These are phyloP conservation scores for Perkinsela sp. DNA, from an alignment of 208 protist genomes.

Conservation along the genomic window DNA sequence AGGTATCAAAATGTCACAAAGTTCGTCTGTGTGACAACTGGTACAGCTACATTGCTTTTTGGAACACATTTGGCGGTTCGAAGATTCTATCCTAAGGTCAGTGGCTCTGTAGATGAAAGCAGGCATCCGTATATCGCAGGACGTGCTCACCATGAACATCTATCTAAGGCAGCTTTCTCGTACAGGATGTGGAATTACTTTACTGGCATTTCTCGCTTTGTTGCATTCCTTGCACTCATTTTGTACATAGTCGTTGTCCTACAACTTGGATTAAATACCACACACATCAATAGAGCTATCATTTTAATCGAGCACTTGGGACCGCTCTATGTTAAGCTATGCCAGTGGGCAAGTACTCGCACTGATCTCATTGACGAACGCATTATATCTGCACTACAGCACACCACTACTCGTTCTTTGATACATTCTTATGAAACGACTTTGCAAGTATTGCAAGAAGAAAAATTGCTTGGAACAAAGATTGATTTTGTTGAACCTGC, in stretches of 20 bases:
- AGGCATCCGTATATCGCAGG: too few species aligned
- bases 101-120: too few species aligned
- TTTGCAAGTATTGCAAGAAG: slow-evolving; percentile 28
- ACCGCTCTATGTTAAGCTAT: slow-evolving; percentile 59
- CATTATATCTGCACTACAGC: slow-evolving; percentile 34
- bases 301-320: slow-evolving; percentile 32
- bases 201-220: not conserved
- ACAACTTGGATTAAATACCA: not conserved
- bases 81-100: too few species aligned
- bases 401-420: slow-evolving; percentile 37
- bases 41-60: too few species aligned
- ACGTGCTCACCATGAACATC: too few species aligned
- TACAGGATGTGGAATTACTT: too few species aligned
- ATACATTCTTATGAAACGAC: slow-evolving; percentile 29
- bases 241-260: not conserved
- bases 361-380: slow-evolving; percentile 47
- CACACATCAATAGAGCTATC: slow-evolving; percentile 15
- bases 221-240: not conserved
- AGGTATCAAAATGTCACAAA: too few species aligned
- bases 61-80: too few species aligned
- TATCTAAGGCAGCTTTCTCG: too few species aligned
- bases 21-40: too few species aligned
- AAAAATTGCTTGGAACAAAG: slow-evolving; percentile 3
- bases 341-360: slow-evolving; percentile 60
- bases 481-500: not conserved